These are phyloP conservation scores for Cordyceps farinosa DNA, from an alignment of 2,329 filamentous ascomycete species.

Conservation along the genomic window DNA sequence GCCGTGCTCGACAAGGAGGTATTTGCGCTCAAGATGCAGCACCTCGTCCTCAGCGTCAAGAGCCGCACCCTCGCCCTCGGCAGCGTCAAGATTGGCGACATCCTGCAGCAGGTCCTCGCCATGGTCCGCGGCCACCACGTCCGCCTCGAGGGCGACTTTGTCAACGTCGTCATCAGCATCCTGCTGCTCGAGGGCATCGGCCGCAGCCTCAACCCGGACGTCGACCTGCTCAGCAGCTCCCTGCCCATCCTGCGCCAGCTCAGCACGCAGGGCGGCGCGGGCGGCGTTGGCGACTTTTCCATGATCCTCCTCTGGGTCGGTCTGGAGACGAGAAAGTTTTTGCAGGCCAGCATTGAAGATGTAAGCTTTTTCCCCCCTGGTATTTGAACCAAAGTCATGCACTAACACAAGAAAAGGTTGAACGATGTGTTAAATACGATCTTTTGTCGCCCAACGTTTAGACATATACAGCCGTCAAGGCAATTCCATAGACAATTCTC, in stretches of 20 bases:
- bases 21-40: conserved; percentile 95
- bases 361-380: conserved; percentile 47
- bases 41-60: conserved; percentile 88
- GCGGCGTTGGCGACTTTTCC: conserved; percentile 70
- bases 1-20: conserved; percentile 85
- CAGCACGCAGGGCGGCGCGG: conserved; percentile 71
- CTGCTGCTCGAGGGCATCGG: conserved; percentile 92
- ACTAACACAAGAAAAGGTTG: conserved; percentile 53
- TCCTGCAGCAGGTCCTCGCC: conserved; percentile 80
- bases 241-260: conserved; percentile 87
- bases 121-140: conserved; percentile 96
- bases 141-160: conserved; percentile 91
- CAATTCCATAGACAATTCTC: conserved; percentile 6
- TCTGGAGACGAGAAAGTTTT: conserved; percentile 80
- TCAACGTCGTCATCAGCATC: conserved; percentile 96
- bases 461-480: conserved; percentile 16
- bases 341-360: conserved; percentile 87
- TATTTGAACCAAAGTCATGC: not conserved
- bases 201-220: conserved; percentile 74
- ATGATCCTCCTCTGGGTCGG: conserved; percentile 93
- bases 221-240: conserved; percentile 82
- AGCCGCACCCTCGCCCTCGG: conserved; percentile 85
- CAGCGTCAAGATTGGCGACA: conserved; percentile 93
- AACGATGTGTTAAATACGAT: conserved; percentile 88
- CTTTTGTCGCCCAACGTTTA: conserved; percentile 82